Evolutionary conservation across 768 basidiomycete species (phyloP), one percentile per base, ranked within the genome.

Genomic region (Mrakia frigida): DNA sequence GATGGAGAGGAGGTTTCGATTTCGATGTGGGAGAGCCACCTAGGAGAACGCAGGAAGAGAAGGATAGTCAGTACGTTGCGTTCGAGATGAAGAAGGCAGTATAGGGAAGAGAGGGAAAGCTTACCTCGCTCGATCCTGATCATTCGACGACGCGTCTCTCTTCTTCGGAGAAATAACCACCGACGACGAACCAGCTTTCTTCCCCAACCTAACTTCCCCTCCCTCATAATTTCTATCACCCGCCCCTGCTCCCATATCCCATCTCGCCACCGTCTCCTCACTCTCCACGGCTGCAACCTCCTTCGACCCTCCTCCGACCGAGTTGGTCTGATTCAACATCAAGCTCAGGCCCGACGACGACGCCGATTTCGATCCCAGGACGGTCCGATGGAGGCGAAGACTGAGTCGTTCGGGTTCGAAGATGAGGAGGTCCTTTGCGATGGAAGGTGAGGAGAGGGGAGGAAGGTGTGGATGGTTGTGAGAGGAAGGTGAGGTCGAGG

Each of bases 11-110:
- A 88, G 0, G 92, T 93, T 69, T 91, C 90, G 6, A 96, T 87
- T 81, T 97, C 94, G 0, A 92, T 93, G 60, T 90, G 88, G 0
- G 92, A 87, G 6, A 95, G 86, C 83, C 87, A 90, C 78, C 90
- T 92, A 75, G 13, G 35, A 71, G 23, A 18, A 65, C 41, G 18
- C 10, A 52, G 28, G 13, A 46, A 46, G 31, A 21, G 43, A 25
- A 23, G n/a, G 5, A 14, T 4, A 2, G 41, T 28, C 5, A 23
- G 37, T 1, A 13, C 1, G 31, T 9, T 5, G 33, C 23, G 33
- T n/a, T n/a, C n/a, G 5, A 11, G 16, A 53, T 53, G 35, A 31
- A 41, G 37, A 7, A 70, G 21, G 18, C 63, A 7, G 16, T 35
- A 10, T 9, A 7, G 25, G 16, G 46, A 31, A 28, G n/a, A 70